Percentiles rank a stretch among this genome's conserved stretches.
These are phyloP conservation scores for Taxillus chinensis DNA, from an alignment of 164 flowering plant species.

Conservation along the genomic window DNA sequence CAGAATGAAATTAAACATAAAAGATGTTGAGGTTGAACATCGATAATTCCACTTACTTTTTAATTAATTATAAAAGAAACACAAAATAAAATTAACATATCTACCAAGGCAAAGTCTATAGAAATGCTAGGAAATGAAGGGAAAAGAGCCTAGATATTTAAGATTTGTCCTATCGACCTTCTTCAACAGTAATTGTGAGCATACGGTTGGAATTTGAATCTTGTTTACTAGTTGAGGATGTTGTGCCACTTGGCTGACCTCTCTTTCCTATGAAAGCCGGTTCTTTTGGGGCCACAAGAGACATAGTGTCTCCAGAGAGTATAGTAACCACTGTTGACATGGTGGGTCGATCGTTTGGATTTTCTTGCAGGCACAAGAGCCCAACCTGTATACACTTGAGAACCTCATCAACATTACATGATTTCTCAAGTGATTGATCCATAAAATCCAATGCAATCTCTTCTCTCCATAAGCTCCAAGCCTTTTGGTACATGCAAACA, in stretches of 20 bases:
- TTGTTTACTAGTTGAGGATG: neutral
- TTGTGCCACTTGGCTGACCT: neutral
- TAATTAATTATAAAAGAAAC: too few relatives aligned
- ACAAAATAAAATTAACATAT: too few relatives aligned
- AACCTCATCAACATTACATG: neutral
- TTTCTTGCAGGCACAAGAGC: neutral
- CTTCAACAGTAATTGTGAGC: too few relatives aligned
- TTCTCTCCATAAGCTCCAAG: neutral
- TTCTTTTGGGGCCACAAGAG: neutral
- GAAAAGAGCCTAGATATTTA: too few relatives aligned
- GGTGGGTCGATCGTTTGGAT: neutral
- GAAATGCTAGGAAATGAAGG: too few relatives aligned
- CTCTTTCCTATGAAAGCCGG: neutral
- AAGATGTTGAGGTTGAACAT: too few relatives aligned
- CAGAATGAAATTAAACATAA: too few relatives aligned
- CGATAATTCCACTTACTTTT: too few relatives aligned
- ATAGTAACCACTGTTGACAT: neutral
- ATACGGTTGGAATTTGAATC: too few relatives aligned
- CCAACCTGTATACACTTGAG: neutral
- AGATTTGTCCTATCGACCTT: too few relatives aligned
- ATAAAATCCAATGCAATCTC: neutral
- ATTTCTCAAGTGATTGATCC: neutral
- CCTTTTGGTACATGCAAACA: neutral
- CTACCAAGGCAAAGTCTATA: too few relatives aligned
- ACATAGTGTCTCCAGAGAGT: neutral